Percentiles rank a stretch among this genome's conserved stretches.
phyloP scores from a whole-genome alignment of 2,329 filamentous ascomycete species.

The Paecilomyces variotii region DNA sequence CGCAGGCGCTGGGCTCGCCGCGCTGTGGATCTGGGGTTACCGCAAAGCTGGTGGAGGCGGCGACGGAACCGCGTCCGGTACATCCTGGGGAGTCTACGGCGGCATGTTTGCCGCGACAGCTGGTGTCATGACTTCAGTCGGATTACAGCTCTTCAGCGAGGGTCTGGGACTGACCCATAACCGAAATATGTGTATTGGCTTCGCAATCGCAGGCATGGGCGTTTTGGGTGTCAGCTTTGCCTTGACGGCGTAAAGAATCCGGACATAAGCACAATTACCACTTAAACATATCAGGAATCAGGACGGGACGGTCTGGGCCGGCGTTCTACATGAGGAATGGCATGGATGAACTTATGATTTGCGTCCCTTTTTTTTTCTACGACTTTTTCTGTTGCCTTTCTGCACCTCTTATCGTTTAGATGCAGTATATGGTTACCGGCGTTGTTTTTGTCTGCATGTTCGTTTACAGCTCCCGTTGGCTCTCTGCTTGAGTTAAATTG shows the following conservation, averaged over 20 bases:
- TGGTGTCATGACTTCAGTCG: slow-evolving; percentile 93
- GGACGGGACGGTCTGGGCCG: slow-evolving; percentile 1
- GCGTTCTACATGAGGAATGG: slow-evolving; percentile 6
- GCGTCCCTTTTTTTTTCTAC: not conserved
- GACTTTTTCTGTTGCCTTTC: slow-evolving; percentile 2
- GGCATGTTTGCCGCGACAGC: slow-evolving; percentile 79
- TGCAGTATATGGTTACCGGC: not conserved
- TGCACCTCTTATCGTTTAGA: not conserved
- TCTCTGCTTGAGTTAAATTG: not conserved
- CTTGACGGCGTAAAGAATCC: slow-evolving; percentile 51
- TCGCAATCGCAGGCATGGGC: slow-evolving; percentile 58
- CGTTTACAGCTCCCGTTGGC: not conserved
- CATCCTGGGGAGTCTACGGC: slow-evolving; percentile 47
- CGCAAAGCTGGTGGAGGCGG: slow-evolving; percentile 41
- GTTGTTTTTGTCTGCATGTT: not conserved
- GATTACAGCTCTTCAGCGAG: slow-evolving; percentile 81
- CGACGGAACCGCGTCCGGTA: slow-evolving; percentile 18
- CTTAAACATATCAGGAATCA: not conserved
- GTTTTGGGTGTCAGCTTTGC: slow-evolving; percentile 79
- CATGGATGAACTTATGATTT: not conserved
- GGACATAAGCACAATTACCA: not conserved
- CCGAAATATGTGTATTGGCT: slow-evolving; percentile 28
- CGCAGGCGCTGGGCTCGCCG: slow-evolving; percentile 73
- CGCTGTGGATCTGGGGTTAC: slow-evolving; percentile 74
- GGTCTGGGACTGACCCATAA: slow-evolving; percentile 63